A percentile compares a stretch with the other conserved stretches of the same genome.
phyloP scores from a whole-genome alignment of 768 basidiomycete genomes.

The Amanita rimosa region DNA sequence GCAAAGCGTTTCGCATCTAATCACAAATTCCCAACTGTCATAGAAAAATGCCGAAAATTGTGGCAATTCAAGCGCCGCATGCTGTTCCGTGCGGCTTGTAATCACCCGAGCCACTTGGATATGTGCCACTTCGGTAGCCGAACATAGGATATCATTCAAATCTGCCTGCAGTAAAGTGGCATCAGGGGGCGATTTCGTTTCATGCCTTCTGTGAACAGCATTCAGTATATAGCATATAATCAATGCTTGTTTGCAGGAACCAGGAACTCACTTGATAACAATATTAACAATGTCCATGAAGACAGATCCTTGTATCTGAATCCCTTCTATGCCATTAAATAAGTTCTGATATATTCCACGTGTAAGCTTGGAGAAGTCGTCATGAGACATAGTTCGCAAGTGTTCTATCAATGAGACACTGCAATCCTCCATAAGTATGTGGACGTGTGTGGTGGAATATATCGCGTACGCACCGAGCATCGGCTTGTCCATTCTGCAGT shows the following conservation, averaged over 20 bases:
- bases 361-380: constrained; percentile 55
- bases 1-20: constrained; percentile 77
- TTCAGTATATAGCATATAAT: background rate
- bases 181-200: constrained; percentile 27
- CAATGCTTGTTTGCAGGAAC: constrained; percentile 2
- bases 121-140: constrained; percentile 80
- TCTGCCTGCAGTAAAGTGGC: constrained; percentile 48
- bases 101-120: constrained; percentile 74
- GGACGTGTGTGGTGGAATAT: background rate
- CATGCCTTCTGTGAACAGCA: background rate
- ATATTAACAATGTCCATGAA: constrained; percentile 49
- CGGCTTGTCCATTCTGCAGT: constrained; percentile 5
- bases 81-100: constrained; percentile 64
- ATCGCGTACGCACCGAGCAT: constrained; percentile 4
- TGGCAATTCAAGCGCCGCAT: constrained; percentile 56
- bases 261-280: constrained; percentile 18
- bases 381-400: constrained; percentile 56
- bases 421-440: background rate
- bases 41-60: constrained; percentile 79
- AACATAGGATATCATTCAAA: constrained; percentile 63
- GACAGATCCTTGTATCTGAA: constrained; percentile 48
- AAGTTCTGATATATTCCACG: constrained; percentile 49
- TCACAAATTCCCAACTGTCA: constrained; percentile 82
- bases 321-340: constrained; percentile 53
- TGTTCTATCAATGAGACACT: constrained; percentile 40